Conservation (phyloP, 1,284 basidiomycete genomes). For the Xerocomus amazonicus region DNA sequence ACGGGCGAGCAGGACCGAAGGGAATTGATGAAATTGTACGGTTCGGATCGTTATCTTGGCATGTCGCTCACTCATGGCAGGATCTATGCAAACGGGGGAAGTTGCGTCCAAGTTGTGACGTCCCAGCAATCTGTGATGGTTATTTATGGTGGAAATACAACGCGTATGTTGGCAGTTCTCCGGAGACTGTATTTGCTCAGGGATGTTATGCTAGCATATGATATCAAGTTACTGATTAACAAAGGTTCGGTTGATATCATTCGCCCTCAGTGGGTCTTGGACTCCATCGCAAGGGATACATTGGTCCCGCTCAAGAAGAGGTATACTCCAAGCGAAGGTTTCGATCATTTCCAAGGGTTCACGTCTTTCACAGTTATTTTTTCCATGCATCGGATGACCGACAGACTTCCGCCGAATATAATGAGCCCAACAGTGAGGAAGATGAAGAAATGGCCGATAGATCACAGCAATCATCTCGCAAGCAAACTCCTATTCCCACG, state of each 20-base stretch:
- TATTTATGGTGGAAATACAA: slow-evolving; percentile 63
- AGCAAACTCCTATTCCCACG: slow-evolving; percentile 12
- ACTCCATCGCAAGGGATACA: slow-evolving; percentile 62
- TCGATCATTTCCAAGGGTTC: not conserved
- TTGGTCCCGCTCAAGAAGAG: slow-evolving; percentile 62
- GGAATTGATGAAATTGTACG: slow-evolving; percentile 61
- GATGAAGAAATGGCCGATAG: slow-evolving; percentile 25
- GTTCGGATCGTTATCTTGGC: not conserved
- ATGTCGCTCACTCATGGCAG: slow-evolving; percentile 36
- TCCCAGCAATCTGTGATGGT: slow-evolving; percentile 46
- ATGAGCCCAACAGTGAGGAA: slow-evolving; percentile 35
- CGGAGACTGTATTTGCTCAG: slow-evolving; percentile 1
- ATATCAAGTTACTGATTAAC: slow-evolving; percentile 61
- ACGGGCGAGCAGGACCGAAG: slow-evolving; percentile 67
- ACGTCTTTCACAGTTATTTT: slow-evolving; percentile 53
- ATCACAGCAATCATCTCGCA: slow-evolving; percentile 7
- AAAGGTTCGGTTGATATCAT: slow-evolving; percentile 69
- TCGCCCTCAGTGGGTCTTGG: slow-evolving; percentile 75
- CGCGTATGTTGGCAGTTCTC: slow-evolving; percentile 42
- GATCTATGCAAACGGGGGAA: slow-evolving; percentile 76
- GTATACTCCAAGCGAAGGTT: slow-evolving; percentile 37
- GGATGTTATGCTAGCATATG: slow-evolving; percentile 52
- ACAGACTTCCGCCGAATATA: slow-evolving; percentile 42
- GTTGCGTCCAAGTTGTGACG: slow-evolving; percentile 59
- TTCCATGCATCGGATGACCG: slow-evolving; percentile 60